phyloP scores from a whole-genome alignment of 345 rosid genomes.

The Angophora floribunda region DNA sequence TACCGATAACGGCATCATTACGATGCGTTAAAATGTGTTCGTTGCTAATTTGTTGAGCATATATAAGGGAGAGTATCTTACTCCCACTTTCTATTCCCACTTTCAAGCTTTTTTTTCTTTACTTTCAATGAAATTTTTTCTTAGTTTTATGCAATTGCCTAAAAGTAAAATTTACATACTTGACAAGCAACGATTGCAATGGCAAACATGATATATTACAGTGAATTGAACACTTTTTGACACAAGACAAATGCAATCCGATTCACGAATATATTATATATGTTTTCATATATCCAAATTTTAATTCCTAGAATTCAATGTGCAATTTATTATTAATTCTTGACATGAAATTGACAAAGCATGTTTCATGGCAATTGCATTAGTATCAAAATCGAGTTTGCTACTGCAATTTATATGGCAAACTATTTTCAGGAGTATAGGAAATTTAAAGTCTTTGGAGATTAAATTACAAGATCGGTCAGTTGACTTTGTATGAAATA shows the following conservation, averaged over 20 bases:
- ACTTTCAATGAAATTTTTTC: no score
- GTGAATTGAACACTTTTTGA: background rate
- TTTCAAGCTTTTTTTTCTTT: background rate
- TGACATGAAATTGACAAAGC: background rate
- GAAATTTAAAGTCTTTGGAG: no score
- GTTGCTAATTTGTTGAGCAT: background rate
- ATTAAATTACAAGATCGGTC: no score
- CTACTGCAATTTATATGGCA: no score
- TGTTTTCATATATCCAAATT: background rate
- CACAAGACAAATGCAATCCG: background rate
- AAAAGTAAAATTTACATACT: background rate
- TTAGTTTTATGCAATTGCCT: background rate
- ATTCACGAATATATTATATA: background rate
- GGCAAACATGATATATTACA: no score
- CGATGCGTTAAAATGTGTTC: background rate
- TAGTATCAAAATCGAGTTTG: background rate
- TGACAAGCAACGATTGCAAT: background rate
- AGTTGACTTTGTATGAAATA: no score
- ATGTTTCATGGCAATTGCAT: background rate
- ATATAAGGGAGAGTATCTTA: background rate
- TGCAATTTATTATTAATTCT: background rate
- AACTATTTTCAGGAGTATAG: no score
- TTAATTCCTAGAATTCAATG: background rate
- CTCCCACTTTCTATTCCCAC: background rate
- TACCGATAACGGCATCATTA: background rate